These are phyloP conservation scores for Solanum sejunctum DNA, from an alignment of 257 asterid species.

Conservation along the genomic window DNA sequence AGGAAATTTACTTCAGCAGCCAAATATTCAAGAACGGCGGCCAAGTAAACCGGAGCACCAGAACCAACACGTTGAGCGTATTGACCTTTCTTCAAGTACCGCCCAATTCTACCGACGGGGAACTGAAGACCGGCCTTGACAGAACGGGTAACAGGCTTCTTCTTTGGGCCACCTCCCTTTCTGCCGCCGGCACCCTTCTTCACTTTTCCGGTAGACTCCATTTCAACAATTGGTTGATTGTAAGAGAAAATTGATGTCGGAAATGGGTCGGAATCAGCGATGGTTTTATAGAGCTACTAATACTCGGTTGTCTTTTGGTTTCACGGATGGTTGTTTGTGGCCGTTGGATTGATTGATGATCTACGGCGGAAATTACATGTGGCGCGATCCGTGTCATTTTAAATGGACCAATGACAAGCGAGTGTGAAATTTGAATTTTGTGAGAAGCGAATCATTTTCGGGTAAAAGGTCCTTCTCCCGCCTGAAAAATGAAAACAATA, in stretches of 20 bases:
- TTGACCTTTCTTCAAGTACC: constrained; percentile 26
- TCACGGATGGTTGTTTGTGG: not conserved
- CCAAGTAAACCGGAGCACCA: constrained; percentile 32
- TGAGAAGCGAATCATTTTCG: not conserved
- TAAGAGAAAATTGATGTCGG: not conserved
- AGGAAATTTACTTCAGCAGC: constrained; percentile 23
- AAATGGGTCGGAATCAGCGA: not conserved
- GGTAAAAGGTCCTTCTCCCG: constrained; percentile 1
- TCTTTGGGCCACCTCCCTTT: constrained; percentile 32
- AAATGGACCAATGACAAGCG: constrained; percentile 14
- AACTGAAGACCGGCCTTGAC: constrained; percentile 26
- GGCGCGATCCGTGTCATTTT: constrained; percentile 10
- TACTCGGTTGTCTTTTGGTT: not conserved
- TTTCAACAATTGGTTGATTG: not conserved
- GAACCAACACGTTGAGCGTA: constrained; percentile 26
- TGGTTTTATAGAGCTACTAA: not conserved
- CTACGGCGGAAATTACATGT: not conserved
- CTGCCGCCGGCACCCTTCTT: constrained; percentile 37
- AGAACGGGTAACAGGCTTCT: constrained; percentile 28
- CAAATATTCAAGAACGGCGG: constrained; percentile 30
- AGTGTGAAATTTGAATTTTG: not conserved
- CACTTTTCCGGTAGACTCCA: constrained; percentile 14
- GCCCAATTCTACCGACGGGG: constrained; percentile 39
- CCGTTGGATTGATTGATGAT: constrained; percentile 16
- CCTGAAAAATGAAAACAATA: not conserved